These are phyloP conservation scores for Syncephalastrum contaminatum DNA, from an alignment of 371 early-diverging fungal species.

Conservation along the genomic window DNA sequence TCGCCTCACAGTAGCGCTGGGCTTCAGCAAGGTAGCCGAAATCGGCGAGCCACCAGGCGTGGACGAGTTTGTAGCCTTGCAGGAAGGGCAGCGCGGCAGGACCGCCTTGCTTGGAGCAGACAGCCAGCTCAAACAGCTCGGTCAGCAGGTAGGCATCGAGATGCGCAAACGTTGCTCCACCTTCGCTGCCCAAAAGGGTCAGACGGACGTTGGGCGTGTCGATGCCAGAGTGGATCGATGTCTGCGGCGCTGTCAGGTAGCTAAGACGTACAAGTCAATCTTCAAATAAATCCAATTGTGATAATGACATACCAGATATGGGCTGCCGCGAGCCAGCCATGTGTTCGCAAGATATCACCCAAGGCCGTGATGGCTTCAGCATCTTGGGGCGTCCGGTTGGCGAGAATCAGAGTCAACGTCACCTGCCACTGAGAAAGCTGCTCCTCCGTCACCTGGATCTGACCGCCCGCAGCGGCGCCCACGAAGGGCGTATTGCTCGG, in stretches of 20 bases:
- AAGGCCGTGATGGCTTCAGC: slow-evolving; percentile 67
- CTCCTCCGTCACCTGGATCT: slow-evolving; percentile 19
- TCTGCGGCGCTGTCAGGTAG: slow-evolving; percentile 64
- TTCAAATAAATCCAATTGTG: slow-evolving; percentile 2
- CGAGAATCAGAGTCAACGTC: slow-evolving; percentile 71
- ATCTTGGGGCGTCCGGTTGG: slow-evolving; percentile 84
- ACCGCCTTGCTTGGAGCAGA: slow-evolving; percentile 51
- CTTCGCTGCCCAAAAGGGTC: slow-evolving; percentile 63
- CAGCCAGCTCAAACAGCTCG: slow-evolving; percentile 82
- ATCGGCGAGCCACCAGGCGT: slow-evolving; percentile 83
- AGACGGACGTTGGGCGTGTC: slow-evolving; percentile 58
- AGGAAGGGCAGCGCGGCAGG: slow-evolving; percentile 73
- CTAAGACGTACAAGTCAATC: slow-evolving; percentile 30
- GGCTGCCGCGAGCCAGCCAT: slow-evolving; percentile 69
- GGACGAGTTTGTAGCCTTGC: slow-evolving; percentile 84
- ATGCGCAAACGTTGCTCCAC: slow-evolving; percentile 34
- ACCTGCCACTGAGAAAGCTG: slow-evolving; percentile 68
- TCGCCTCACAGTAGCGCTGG: slow-evolving; percentile 72
- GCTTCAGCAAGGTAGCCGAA: slow-evolving; percentile 74
- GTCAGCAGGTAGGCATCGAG: slow-evolving; percentile 62
- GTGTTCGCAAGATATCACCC: slow-evolving; percentile 72
- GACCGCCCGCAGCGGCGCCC: slow-evolving; percentile 15
- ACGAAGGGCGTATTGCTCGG: slow-evolving; percentile 24
- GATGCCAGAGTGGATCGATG: slow-evolving; percentile 56
- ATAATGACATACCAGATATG: slow-evolving; percentile 74